Percentiles rank a stretch among this genome's conserved stretches.
Evolutionary conservation across 176 grass and related monocot species (phyloP).

Genomic region (Oryza coarctata): DNA sequence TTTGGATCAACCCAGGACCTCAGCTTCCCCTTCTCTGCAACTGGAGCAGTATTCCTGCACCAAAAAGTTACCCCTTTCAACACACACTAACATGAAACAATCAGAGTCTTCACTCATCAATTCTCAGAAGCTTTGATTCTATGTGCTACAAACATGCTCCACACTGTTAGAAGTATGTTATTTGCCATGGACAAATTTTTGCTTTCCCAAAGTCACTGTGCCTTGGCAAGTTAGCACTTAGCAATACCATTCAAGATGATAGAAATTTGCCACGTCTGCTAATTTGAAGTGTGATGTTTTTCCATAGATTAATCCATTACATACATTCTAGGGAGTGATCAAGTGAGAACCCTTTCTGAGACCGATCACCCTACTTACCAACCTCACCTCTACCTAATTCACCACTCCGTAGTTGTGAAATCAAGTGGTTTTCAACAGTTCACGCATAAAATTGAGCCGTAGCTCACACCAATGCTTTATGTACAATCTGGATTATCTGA

Average conservation of each 20-base stretch:
- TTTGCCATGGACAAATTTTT: neutral
- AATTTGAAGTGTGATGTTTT: neutral
- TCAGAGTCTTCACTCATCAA: neutral
- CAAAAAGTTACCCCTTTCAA: constrained; percentile 3
- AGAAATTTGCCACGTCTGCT: neutral
- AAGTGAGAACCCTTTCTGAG: neutral
- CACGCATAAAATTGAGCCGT: neutral
- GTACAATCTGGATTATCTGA: neutral
- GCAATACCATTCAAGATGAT: neutral
- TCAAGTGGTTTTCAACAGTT: neutral
- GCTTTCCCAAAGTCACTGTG: neutral
- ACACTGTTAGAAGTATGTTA: neutral
- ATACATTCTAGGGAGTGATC: neutral
- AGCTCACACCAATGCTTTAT: neutral
- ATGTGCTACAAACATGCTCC: neutral
- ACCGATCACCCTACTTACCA: neutral
- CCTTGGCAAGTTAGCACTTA: neutral
- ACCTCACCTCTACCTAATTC: neutral
- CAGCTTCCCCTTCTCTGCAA: constrained; percentile 51
- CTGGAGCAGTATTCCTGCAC: constrained; percentile 50
- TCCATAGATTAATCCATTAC: neutral
- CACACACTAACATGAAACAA: neutral
- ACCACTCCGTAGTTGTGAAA: neutral
- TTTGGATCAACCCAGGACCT: constrained; percentile 95
- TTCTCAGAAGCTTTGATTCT: neutral